Evolutionary conservation across 495 filamentous ascomycete species (phyloP), one percentile per base, ranked within the genome.

Genomic region (Lepidopterella palustris): DNA sequence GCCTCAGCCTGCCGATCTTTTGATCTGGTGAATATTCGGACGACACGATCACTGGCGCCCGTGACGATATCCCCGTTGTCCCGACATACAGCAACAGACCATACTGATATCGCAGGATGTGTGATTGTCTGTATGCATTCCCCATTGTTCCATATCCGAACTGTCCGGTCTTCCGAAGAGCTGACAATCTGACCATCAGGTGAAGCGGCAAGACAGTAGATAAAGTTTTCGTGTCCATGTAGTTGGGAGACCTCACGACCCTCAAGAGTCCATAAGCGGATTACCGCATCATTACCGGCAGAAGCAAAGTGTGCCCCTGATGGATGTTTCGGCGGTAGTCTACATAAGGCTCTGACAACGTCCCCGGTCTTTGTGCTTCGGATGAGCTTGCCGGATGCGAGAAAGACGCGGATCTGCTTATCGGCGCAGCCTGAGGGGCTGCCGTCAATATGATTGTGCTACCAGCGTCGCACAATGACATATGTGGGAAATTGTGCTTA

Each of bases 101-200:
- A 99, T 0, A 99, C 91, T 0, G 92, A 96, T 35, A 97, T 96
- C 11, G 95, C 95, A 32, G 95, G 95, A 70, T 96, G 95, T 4
- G 92, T 96, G 59, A 99, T 97, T 10, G 90, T 96, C 73, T 99
- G 95, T 54, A 96, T 74, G 68, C 92, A 97, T 50, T 91, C 77
- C 18, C 73, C 82, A 35, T 84, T 85, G 60, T 82, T 83, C 95
- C 95, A 99, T 67, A 99, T 78, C 51, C 89, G 79, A 18, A 92
- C 82, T 8, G 95, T 96, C 48, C 95, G 84, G 73, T 99, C 95
- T 71, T 99, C 95, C 9, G 90, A 89, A 2, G 89, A 84, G 71
- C 92, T 97, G 45, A 92, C 88, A 18, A 99, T 75, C 65, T 96
- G 92, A 5, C 92, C 92, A 0, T 85, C 85, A 1, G 93, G 88